phyloP scores from a whole-genome alignment of 805 yeast genomes.

The Metschnikowia vanudenii region DNA sequence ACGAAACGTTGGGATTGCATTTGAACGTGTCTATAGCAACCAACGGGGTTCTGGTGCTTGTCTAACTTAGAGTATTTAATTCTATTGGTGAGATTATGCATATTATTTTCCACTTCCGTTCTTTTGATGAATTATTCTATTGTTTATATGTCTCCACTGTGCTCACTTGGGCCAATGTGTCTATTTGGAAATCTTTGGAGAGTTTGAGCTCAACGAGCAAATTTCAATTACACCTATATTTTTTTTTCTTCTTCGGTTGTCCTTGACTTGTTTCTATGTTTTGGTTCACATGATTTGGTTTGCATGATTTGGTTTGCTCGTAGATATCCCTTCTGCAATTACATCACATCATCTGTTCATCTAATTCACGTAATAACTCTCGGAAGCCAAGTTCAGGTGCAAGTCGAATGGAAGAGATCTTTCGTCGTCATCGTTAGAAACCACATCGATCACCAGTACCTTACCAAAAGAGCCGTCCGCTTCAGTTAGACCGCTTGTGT shows the following conservation, averaged over 20 bases:
- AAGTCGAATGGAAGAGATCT: conserved; percentile 68
- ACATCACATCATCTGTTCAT: no score
- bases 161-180: not conserved
- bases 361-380: conserved; percentile 54
- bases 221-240: not conserved
- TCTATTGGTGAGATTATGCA: no score
- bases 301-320: no score
- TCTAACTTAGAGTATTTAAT: conserved; percentile 11
- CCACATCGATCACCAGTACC: conserved; percentile 61
- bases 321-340: no score
- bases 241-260: no score
- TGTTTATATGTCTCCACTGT: not conserved
- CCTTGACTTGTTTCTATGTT: no score
- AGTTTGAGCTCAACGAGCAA: not conserved
- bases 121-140: no score
- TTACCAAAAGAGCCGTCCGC: conserved; percentile 55
- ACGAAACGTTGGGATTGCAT: conserved; percentile 36
- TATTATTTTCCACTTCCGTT: no score
- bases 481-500: conserved; percentile 40
- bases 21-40: conserved; percentile 51
- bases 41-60: conserved; percentile 50
- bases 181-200: no score
- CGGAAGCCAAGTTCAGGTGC: conserved; percentile 55
- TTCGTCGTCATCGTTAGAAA: conserved; percentile 48
- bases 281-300: no score